phyloP scores from a whole-genome alignment of 305 asterid species.

The Fraxinus baroniana region DNA sequence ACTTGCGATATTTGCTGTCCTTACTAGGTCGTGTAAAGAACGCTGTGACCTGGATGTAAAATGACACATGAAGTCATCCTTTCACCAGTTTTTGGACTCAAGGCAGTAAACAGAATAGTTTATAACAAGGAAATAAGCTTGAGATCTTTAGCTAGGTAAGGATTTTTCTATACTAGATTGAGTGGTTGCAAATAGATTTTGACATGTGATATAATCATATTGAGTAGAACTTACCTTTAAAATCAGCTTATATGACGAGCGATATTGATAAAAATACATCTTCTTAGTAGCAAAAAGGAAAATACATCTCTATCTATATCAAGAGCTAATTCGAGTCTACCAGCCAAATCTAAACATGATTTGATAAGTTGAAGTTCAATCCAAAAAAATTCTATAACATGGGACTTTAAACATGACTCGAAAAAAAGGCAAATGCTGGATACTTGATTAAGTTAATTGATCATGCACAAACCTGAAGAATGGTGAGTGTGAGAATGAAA shows the following conservation, averaged over 20 bases:
- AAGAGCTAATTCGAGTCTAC: background rate
- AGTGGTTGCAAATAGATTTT: background rate
- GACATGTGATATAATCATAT: background rate
- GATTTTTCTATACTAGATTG: background rate
- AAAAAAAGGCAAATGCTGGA: background rate
- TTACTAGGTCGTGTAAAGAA: conserved; percentile 64
- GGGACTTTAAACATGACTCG: background rate
- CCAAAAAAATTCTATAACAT: background rate
- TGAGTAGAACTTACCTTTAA: background rate
- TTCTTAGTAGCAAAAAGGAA: background rate
- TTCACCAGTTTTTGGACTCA: background rate
- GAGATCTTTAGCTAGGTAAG: background rate
- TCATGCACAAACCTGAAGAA: conserved; percentile 62
- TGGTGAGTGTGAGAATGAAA: conserved; percentile 58
- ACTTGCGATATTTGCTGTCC: conserved; percentile 63
- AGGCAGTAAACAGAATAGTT: background rate
- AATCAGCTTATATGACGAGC: background rate
- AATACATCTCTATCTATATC: background rate
- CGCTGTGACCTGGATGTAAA: conserved; percentile 55
- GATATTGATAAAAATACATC: background rate
- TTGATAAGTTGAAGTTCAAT: background rate
- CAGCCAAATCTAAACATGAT: background rate
- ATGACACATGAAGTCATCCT: background rate
- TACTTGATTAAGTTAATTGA: background rate
- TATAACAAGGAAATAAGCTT: background rate